Evolutionary conservation across 169 alveolate genomes (phyloP), one percentile per base, ranked within the genome.

Genomic region (Plasmodium vivax): DNA sequence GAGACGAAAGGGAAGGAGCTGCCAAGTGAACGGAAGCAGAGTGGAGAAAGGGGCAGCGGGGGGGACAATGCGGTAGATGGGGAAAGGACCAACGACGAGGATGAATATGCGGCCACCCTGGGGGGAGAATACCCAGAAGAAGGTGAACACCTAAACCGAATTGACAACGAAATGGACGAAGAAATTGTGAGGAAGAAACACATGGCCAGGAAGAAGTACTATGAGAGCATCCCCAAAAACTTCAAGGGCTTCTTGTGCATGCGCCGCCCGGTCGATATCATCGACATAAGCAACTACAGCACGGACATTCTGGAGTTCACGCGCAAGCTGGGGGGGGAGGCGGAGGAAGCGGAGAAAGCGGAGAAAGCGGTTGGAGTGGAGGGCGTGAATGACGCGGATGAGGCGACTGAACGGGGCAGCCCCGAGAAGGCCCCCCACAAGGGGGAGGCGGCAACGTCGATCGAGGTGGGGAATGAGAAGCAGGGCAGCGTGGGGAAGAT

Each of bases 181-280:
- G 87, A 75, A 47, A 92, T 92, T 36, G 79, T 82, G 43, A 45
- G 92, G 79, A 92, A 82, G 72, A 92, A 92, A 54, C 62, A 82
- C 45, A 54, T 92, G 14, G 92, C 92, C 3, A 92, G 92, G 58
- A 92, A 92, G 30, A 92, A 92, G 83, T 92, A 92, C 56, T 92
- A 92, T 81, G 95, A 82, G 30, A 74, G 68, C 54, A 92, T 92
- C 16, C 95, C 95, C 0, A 23, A 92, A 68, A 19, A 68, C n/a
- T 92, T 92, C 79, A 92, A 92, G 36, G 95, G 95, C 0, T 92
- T 92, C 77, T 43, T 92, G 56, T 82, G 77, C 43, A 92, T 92
- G 95, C 73, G 95, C 47, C 71, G 95, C 30, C 83, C 95, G 10
- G 85, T 92, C 38, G 95, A 92, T 30, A 83, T 82, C 82, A 92